Evolutionary conservation across 352 stramenopile genomes (phyloP).

Genomic region (Phytophthora niederhauseri): DNA sequence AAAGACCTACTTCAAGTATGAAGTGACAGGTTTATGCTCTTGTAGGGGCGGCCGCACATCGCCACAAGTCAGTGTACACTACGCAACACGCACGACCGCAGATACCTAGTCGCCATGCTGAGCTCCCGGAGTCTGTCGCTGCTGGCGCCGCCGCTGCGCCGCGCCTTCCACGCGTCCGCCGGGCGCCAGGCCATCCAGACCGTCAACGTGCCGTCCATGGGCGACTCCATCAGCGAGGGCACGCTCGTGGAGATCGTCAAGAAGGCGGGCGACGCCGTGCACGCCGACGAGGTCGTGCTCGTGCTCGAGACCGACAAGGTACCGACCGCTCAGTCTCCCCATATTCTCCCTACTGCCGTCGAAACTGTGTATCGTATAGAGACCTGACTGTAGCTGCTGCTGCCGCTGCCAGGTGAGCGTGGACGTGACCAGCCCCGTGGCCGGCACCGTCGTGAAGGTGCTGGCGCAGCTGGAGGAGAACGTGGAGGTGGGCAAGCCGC

Average conservation of each 20-base stretch:
- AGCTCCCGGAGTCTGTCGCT: conserved; percentile 17
- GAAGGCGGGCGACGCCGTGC: conserved; percentile 91
- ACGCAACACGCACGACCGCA: neutral
- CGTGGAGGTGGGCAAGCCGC: conserved; percentile 93
- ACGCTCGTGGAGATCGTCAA: conserved; percentile 97
- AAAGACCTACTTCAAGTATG: too few species aligned
- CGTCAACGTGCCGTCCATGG: conserved; percentile 90
- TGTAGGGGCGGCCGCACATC: too few species aligned
- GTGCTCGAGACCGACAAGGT: conserved; percentile 99
- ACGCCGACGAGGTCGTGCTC: conserved; percentile 97
- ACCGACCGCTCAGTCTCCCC: neutral
- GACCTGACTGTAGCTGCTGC: conserved; percentile 9
- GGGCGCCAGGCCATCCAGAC: conserved; percentile 60
- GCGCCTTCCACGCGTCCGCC: conserved; percentile 56
- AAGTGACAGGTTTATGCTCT: too few species aligned
- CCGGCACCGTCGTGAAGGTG: conserved; percentile 93
- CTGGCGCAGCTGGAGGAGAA: conserved; percentile 96
- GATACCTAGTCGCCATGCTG: conserved; percentile 20
- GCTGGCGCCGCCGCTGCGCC: conserved; percentile 26
- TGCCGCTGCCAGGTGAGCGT: conserved; percentile 70
- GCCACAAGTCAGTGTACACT: neutral
- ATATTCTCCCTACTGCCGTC: too few species aligned
- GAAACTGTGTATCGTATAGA: neutral
- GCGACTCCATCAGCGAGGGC: conserved; percentile 98
- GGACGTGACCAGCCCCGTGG: conserved; percentile 90